A percentile compares a stretch with the other conserved stretches of the same genome.
Conservation (phyloP, 495 filamentous ascomycete species). For the Endocarpon pusillum region DNA sequence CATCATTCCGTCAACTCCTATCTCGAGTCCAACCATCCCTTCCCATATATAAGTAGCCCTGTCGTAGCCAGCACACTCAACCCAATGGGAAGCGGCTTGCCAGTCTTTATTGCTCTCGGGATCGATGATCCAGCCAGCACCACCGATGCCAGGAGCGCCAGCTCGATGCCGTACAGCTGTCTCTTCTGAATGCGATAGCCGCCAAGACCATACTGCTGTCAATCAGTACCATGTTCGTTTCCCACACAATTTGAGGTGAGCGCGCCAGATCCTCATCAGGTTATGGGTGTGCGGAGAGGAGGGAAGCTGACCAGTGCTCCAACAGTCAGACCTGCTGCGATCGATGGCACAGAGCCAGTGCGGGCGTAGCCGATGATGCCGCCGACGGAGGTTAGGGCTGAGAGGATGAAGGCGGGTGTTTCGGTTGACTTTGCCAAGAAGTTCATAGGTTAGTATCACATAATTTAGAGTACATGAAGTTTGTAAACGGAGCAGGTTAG, state of each 20-base stretch:
- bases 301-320: constrained; percentile 39
- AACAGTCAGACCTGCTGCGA: constrained; percentile 67
- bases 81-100: constrained; percentile 60
- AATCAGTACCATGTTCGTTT: too few relatives aligned
- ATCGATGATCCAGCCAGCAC: constrained; percentile 68
- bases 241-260: not conserved
- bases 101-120: constrained; percentile 63
- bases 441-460: too few relatives aligned
- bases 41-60: constrained; percentile 53
- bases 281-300: constrained; percentile 13
- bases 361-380: constrained; percentile 70
- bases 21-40: too few relatives aligned
- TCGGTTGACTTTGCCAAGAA: not conserved
- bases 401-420: constrained; percentile 52
- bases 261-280: not conserved
- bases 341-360: constrained; percentile 71
- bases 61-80: constrained; percentile 48
- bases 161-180: constrained; percentile 55
- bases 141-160: constrained; percentile 60
- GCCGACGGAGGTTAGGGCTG: constrained; percentile 66
- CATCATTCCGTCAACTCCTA: too few relatives aligned
- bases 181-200: constrained; percentile 48
- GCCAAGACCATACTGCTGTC: constrained; percentile 42
- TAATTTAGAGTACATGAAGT: too few relatives aligned
- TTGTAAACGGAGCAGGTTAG: too few relatives aligned